phyloP scores from a whole-genome alignment of 345 rosid genomes.

The Angophora floribunda region DNA sequence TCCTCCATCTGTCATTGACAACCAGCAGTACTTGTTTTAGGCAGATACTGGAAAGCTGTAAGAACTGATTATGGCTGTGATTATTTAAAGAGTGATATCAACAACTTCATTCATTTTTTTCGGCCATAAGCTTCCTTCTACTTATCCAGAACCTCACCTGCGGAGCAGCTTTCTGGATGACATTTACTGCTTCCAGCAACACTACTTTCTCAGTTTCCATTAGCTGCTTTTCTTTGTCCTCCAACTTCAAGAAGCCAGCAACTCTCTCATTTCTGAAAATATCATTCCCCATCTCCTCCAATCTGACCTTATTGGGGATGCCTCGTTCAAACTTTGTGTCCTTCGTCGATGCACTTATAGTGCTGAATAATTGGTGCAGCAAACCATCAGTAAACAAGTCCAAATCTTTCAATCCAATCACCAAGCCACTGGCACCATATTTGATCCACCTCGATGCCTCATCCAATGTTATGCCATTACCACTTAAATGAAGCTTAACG shows the following conservation, averaged over 20 bases:
- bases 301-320: conserved; percentile 1
- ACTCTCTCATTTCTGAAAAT: conserved; percentile 9
- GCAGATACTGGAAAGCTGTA: background rate
- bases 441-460: conserved; percentile 26
- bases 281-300: conserved; percentile 10
- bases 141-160: conserved; percentile 60
- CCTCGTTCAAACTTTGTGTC: conserved; percentile 12
- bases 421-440: conserved; percentile 78
- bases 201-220: conserved; percentile 59
- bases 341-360: conserved; percentile 4
- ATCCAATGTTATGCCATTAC: conserved; percentile 4
- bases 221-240: conserved; percentile 61
- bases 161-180: conserved; percentile 79
- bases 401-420: conserved; percentile 60
- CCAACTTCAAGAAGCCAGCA: conserved; percentile 56
- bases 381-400: conserved; percentile 36
- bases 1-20: conserved; percentile 78
- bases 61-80: background rate
- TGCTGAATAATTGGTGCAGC: conserved; percentile 35
- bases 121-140: background rate
- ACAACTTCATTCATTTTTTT: conserved; percentile 25
- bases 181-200: conserved; percentile 49
- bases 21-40: conserved; percentile 22
- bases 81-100: conserved; percentile 18
- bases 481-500: conserved; percentile 11